Evolutionary conservation across 352 stramenopile species (phyloP), one percentile per base, ranked within the genome.

Genomic region (Globisporangium apiculatum): DNA sequence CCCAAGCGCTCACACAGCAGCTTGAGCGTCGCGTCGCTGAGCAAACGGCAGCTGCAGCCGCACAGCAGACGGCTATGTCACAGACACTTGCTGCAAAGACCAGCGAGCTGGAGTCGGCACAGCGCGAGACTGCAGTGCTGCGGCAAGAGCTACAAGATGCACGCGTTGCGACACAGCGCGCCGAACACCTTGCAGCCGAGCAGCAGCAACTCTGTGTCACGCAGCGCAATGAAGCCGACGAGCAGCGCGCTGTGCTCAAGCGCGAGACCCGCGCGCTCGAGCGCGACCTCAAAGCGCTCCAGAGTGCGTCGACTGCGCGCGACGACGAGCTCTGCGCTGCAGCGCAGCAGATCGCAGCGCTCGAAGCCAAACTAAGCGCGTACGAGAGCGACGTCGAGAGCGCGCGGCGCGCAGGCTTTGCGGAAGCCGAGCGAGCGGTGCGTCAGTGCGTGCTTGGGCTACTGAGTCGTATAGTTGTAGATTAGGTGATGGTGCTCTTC

Each of bases 251-350:
- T 3, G 64, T 69, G 0, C 48, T 85, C 14, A 87, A 87, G 51
- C 69, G 79, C 3, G 77, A 89, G 38, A 72, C 78, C 35, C 71
- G 75, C 50, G 72, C 66, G 1, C 61, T 86, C n/a, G 75, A 90
- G 51, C 70, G 77, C 8, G 79, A 90, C 4, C 48, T 90, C 0
- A 90, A 90, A 52, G 67, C 57, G 0, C 57, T 76, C 4, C 77
- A 87, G 64, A 56, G 54, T 2, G 48, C 72, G 5, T 68, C 68
- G 15, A 87, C 84, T 49, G 79, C 83, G 42, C 71, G 71, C 4
- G 79, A 86, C 12, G 68, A 84, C 5, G 79, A 84, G 42, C 43
- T 85, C 4, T 49, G 49, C 3, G 51, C 51, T 24, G 46, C 76
- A 4, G 76, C 74, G 38, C 52, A 53, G 43, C 50, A 67, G 7